Evolutionary conservation across 2,329 filamentous ascomycete genomes (phyloP), one percentile per base, ranked within the genome.

Genomic region (Epichloe aotearoae): DNA sequence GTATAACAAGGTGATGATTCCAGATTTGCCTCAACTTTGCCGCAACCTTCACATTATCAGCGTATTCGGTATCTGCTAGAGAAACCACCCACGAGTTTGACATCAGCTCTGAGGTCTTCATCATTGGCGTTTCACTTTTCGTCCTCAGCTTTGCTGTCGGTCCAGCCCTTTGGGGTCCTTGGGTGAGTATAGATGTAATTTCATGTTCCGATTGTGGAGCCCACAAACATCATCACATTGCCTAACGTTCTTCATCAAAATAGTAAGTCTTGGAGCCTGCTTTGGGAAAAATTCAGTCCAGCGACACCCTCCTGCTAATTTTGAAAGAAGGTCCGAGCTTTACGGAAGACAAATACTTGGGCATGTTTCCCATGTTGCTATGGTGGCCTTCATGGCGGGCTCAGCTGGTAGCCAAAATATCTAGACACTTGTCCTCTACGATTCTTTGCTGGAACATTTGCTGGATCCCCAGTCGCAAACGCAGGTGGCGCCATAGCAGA

Each of bases 41-140:
- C 26, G 8, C 8, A 30, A 40, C 46, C 15, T 40, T 47, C 20
- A 15, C 46, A 15, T 39, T 19, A 20, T 47, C 36, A 39, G 46
- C 19, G 39, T 26, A 23, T 34, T 30, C 46, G 11, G 46, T n/a
- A 23, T 20, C 36, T 14, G 17, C 14, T 1, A 26, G 14, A 10
- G 19, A 90, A 65, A 76, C 93, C 63, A 77, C 80, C 51, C 67
- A 70, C 14, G 83, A 91, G 54, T 90, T 94, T 57, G 66, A 76
- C 54, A 74, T 75, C 55, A 83, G 83, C 0, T 74, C 75, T 48
- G 69, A 85, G 40, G 75, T 91, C n/a, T 84, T 83, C 20, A 91
- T 87, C 4, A 63, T 91, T 11, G 79, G 79, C 10, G 68, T 83
- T 14, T 79, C 78, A 3, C 65, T 81, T 1, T 81, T 79, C 61